These are phyloP conservation scores for Fraxinus platypoda DNA, from an alignment of 305 asterid genomes.

Conservation along the genomic window DNA sequence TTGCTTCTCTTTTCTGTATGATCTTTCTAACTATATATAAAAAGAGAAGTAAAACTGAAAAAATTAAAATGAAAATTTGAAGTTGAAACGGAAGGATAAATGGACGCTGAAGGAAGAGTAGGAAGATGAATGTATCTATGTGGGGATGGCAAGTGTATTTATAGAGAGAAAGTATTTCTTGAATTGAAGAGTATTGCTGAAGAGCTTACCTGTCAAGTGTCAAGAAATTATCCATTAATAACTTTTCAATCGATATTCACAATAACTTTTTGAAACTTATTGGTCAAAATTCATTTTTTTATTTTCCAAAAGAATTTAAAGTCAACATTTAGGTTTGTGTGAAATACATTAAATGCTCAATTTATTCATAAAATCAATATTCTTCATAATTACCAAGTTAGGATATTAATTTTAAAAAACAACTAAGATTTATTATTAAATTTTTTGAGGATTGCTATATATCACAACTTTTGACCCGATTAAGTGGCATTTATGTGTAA, in stretches of 20 bases:
- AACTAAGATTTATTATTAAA: not conserved
- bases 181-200: not conserved
- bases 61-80: not conserved
- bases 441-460: not conserved
- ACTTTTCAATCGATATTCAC: not conserved
- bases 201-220: not conserved
- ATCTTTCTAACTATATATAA: not conserved
- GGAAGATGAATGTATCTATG: not conserved
- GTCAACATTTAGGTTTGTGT: not conserved
- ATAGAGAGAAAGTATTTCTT: not conserved
- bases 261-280: not conserved
- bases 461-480: not conserved
- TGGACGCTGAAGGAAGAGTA: not conserved
- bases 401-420: not conserved
- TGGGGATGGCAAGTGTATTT: not conserved
- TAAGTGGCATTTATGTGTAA: not conserved
- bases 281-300: not conserved
- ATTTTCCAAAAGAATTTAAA: not conserved
- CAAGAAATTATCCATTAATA: not conserved
- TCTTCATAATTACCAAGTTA: not conserved
- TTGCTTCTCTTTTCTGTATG: not conserved
- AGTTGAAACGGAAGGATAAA: not conserved
- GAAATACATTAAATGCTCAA: not conserved
- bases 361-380: not conserved
- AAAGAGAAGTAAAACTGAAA: not conserved